These are phyloP conservation scores for Lactarius sanguifluus DNA, from an alignment of 768 basidiomycete genomes.

Conservation along the genomic window DNA sequence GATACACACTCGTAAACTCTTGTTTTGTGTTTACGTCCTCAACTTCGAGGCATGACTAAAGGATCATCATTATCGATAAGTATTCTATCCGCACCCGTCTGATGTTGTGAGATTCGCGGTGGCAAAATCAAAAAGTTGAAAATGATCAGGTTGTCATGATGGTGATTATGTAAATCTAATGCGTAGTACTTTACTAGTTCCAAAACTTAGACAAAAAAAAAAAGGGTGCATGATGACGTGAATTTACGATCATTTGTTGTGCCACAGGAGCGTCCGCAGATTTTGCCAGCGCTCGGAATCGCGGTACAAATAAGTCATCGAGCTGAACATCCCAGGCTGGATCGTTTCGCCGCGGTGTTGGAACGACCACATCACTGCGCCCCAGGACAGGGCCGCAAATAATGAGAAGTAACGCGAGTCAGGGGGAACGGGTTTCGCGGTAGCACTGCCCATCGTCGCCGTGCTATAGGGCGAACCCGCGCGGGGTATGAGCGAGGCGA, in stretches of 20 bases:
- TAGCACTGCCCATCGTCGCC: constrained; percentile 42
- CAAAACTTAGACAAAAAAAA: not conserved
- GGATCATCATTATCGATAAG: constrained; percentile 30
- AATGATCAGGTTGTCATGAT: constrained; percentile 1
- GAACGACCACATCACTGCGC: constrained; percentile 96
- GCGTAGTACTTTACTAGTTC: not conserved
- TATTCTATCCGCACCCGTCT: constrained; percentile 17
- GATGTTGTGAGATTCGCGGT: constrained; percentile 1
- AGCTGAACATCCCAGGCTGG: constrained; percentile 95
- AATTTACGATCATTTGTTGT: constrained; percentile 60
- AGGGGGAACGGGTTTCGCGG: constrained; percentile 74
- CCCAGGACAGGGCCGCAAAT: constrained; percentile 91
- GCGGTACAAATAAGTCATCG: constrained; percentile 93
- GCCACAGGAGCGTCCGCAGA: constrained; percentile 86
- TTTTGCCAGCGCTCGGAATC: constrained; percentile 88
- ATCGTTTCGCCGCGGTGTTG: constrained; percentile 83
- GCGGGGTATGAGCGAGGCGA: constrained; percentile 90
- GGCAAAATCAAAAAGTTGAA: not conserved
- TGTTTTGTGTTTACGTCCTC: constrained; percentile 19
- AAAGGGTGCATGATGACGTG: not conserved
- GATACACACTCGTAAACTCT: constrained; percentile 20
- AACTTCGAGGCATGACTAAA: constrained; percentile 12
- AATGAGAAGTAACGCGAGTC: constrained; percentile 80
- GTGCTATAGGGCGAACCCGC: constrained; percentile 54
- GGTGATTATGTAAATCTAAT: constrained; percentile 20